These are phyloP conservation scores for Xylariaceae sp. DNA, from an alignment of 2,329 filamentous ascomycete genomes.

Conservation along the genomic window DNA sequence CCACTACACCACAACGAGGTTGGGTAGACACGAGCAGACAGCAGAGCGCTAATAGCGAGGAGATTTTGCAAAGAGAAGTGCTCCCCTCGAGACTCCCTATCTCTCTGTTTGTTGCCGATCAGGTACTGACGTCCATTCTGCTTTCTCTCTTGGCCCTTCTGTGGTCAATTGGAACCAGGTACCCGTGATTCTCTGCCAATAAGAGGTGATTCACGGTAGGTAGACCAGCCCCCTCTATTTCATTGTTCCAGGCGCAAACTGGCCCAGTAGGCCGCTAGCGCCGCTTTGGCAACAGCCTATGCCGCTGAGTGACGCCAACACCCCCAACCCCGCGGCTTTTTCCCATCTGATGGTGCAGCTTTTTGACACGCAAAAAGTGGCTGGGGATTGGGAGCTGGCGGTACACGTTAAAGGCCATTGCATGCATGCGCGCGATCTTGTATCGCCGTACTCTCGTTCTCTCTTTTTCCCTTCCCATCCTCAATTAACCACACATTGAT, in stretches of 20 bases:
- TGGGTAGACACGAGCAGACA: constrained; percentile 9
- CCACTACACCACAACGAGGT: neutral
- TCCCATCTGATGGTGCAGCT: constrained; percentile 9
- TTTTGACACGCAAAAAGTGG: constrained; percentile 21
- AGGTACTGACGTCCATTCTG: no score
- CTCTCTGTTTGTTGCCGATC: neutral
- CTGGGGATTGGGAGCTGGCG: constrained; percentile 21
- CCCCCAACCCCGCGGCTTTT: constrained; percentile 31
- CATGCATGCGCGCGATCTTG: constrained; percentile 19
- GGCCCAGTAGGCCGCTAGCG: neutral
- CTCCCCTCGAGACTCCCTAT: neutral
- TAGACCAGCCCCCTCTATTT: neutral
- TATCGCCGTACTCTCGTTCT: constrained; percentile 9
- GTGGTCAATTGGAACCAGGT: no score
- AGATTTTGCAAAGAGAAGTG: neutral
- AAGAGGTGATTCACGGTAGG: neutral
- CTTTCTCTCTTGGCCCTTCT: no score
- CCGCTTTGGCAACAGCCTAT: neutral
- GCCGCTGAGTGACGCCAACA: neutral
- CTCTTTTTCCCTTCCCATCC: constrained; percentile 11
- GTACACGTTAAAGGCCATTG: constrained; percentile 22
- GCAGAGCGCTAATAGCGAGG: constrained; percentile 9
- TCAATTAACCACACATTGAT: constrained; percentile 3
- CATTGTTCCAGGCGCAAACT: neutral
- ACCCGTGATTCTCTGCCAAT: neutral